Conservation (phyloP, 805 yeast species). For the Candida fluviatilis region DNA sequence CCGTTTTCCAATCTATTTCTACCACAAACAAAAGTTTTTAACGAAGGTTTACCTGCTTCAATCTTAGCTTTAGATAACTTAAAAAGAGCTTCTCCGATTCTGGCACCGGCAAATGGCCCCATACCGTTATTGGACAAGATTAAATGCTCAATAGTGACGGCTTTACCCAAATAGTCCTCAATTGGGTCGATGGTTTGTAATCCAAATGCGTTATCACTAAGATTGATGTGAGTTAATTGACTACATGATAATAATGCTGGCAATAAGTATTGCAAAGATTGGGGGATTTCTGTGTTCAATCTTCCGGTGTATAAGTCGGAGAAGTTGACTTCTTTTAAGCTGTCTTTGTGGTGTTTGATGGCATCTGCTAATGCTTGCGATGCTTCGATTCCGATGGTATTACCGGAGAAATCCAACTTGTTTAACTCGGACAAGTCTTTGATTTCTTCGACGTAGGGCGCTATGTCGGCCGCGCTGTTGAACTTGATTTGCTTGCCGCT, state of each 20-base stretch:
- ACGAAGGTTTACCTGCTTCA: constrained; percentile 41
- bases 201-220: constrained; percentile 96
- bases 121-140: constrained; percentile 92
- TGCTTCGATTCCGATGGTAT: constrained; percentile 91
- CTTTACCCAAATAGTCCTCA: constrained; percentile 71
- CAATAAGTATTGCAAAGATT: constrained; percentile 66
- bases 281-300: constrained; percentile 90
- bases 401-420: constrained; percentile 81
- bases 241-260: constrained; percentile 69
- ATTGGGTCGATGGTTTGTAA: constrained; percentile 90
- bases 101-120: constrained; percentile 97
- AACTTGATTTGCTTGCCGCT: constrained; percentile 75
- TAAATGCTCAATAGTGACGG: constrained; percentile 77
- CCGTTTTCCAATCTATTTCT: constrained; percentile 97
- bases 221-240: constrained; percentile 66
- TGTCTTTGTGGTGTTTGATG: constrained; percentile 32
- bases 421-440: constrained; percentile 31
- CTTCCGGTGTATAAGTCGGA: constrained; percentile 95
- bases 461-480: constrained; percentile 67
- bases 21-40: constrained; percentile 92
- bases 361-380: constrained; percentile 65
- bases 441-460: constrained; percentile 63
- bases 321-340: constrained; percentile 67
- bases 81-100: constrained; percentile 84
- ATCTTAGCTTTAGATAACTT: constrained; percentile 64